Base-by-base conservation (phyloP, 306 rosid genomes). In the Pachyrhizus erosus region DNA sequence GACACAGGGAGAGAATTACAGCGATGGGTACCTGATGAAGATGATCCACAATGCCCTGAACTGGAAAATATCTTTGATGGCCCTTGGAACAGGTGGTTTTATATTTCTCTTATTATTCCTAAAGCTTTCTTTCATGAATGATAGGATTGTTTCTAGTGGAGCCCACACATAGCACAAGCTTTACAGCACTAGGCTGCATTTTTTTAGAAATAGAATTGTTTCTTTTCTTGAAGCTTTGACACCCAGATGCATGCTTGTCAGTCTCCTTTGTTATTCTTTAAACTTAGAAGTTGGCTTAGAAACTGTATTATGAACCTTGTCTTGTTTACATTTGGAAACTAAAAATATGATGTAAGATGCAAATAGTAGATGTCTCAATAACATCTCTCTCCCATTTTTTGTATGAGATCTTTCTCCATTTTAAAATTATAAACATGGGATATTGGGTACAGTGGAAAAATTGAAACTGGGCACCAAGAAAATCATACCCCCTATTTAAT, bases 11-110 rank as follows among this genome's bases (percentile, higher is more conserved):
- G 99, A 84, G 98, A 93, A 81, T 89, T 96, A 75, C 89, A 91
- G 77, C 98, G 90, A 10, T 96, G 99, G 99, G 82, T 96, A 40
- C 99, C 99, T 58, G 98, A 91, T 88, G 93, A 93, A 82, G 92
- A 89, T 78, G 93, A 70, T 82, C 93, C 93, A 60, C 93, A 82
- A 40, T 85, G 86, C 85, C 98, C 98, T 83, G 99, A 93, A 60
- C 87, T 93, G 85, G 99, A 96, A 51, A 89, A 88, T 89, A 87
- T 80, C 84, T 96, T 96, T 85, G 94, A 91, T 80, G 89, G 84
- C 75, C 85, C 79, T 58, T 89, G 96, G 98, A 92, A 96, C 66
- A 96, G 99, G 99, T 96, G 80, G 83, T 83, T 82, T 83, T 49
- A n/a, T 60, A 70, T 76, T 86, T 87, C 77, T 88, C 51, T 87